A percentile compares a stretch with the other conserved stretches of the same genome.
Conservation (phyloP, 192 early-diverging fungal genomes). For the Phlyctochytrium planicorne region DNA sequence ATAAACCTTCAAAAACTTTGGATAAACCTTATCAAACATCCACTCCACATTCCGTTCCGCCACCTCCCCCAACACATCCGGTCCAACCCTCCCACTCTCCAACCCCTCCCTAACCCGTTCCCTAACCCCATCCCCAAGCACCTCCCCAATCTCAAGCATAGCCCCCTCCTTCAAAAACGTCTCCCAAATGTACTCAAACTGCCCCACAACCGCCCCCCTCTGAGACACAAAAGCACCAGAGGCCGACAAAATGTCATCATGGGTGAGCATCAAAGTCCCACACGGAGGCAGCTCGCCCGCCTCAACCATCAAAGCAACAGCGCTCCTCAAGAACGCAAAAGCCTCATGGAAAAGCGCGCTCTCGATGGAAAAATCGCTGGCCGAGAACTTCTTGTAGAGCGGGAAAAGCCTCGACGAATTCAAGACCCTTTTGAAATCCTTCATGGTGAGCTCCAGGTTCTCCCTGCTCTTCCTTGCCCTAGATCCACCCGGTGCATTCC, state of each 20-base stretch:
- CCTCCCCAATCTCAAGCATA: neutral
- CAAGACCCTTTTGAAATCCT: neutral
- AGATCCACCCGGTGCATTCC: neutral
- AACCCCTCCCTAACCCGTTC: neutral
- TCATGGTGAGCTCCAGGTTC: too few species aligned
- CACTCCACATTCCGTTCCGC: neutral
- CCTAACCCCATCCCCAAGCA: neutral
- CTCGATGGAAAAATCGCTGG: neutral
- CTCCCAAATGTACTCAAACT: neutral
- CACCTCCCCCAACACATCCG: neutral
- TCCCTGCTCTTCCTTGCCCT: too few species aligned
- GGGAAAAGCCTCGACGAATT: neutral
- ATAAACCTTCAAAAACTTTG: too few species aligned
- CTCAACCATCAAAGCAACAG: neutral
- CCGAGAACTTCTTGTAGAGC: neutral
- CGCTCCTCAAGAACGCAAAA: neutral
- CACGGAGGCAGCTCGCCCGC: neutral
- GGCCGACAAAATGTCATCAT: neutral
- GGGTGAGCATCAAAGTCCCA: neutral
- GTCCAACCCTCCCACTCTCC: neutral
- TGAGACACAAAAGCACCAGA: neutral
- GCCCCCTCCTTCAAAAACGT: slow-evolving; percentile 3
- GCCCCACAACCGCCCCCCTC: slow-evolving; percentile 1
- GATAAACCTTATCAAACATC: neutral
- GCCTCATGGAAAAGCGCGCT: neutral